Percentiles rank a stretch among this genome's conserved stretches.
Evolutionary conservation across 371 early-diverging fungal genomes (phyloP).

Genomic region (Rhizopus sp.): DNA sequence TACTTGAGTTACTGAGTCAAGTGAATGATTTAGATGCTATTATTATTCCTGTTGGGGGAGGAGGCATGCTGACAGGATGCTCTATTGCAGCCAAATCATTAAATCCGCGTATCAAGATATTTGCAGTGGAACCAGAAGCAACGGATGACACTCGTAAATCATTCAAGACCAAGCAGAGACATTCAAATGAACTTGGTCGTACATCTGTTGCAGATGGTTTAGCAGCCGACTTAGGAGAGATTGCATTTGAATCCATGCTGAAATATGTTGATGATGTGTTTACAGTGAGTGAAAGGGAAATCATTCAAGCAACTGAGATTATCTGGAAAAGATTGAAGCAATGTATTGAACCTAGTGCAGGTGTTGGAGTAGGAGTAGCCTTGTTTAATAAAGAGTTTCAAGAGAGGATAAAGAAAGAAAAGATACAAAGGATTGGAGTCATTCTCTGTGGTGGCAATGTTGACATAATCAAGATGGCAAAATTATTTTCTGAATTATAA

Average conservation of each 20-base stretch:
- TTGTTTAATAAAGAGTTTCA: conserved; percentile 45
- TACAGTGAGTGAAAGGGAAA: conserved; percentile 55
- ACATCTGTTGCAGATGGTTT: conserved; percentile 48
- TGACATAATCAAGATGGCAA: conserved; percentile 27
- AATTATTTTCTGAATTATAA: conserved; percentile 16
- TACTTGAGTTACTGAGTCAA: conserved; percentile 52
- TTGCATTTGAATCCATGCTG: conserved; percentile 44
- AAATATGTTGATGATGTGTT: conserved; percentile 54
- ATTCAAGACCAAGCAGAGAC: conserved; percentile 21
- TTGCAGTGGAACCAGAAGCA: conserved; percentile 52
- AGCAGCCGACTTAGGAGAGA: conserved; percentile 43
- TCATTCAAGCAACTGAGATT: conserved; percentile 49
- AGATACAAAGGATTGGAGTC: conserved; percentile 36
- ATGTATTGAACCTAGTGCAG: conserved; percentile 58
- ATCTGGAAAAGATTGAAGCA: conserved; percentile 57
- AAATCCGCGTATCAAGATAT: conserved; percentile 38
- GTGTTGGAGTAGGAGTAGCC: conserved; percentile 51
- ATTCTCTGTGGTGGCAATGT: conserved; percentile 51
- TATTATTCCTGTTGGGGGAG: conserved; percentile 58
- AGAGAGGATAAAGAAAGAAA: conserved; percentile 13
- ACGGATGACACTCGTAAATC: conserved; percentile 47
- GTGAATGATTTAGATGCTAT: conserved; percentile 47
- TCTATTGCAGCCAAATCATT: conserved; percentile 47
- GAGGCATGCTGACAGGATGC: conserved; percentile 63
- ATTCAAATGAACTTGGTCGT: conserved; percentile 14